Base-by-base conservation (phyloP, 441 rosid species). In the Adansonia grandidieri region DNA sequence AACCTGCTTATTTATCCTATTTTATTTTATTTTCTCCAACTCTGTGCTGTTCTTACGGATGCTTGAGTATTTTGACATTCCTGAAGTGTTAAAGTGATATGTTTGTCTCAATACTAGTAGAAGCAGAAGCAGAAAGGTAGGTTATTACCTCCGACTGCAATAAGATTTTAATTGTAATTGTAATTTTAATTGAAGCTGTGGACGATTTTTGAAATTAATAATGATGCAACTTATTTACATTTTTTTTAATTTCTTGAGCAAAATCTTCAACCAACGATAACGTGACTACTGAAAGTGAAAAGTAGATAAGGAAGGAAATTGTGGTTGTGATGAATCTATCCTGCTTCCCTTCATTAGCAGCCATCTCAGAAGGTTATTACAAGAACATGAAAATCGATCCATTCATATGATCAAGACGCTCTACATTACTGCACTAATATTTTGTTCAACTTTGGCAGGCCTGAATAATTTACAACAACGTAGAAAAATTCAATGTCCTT, bases 91-190 rank as follows among this genome's bases (percentile, higher is more conserved):
- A 65, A 82, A 48, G 32, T 77, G 97, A 86, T 67, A 89, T 94
- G 94, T 94, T 96, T 37, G 45, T 85, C 62, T 67, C 98, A 11
- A 84, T 94, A 85, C 93, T 97, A 37, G 42, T 4, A 37, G 42
- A 37, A 64, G 82, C 76, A n/a, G 91, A 93, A 68, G 82, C 77
- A 14, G 91, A 93, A 17, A 79, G 0, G 54, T 96, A 93, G 88
- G 94, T 92, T 81, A 81, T 94, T 70, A 92, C 98, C 70, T 94
- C 98, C n/a, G 60, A 88, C 95, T 13, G 91, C 90, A 66, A 65
- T 94, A 76, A 86, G 98, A 79, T 0, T 44, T 95, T 95, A 76
- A 84, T 88, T 20, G 76, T 90, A 4, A 37, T 37, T 37, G 42
- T 37, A 37, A 37, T 37, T 37, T 2, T 37, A 37, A 37, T 37